Evolutionary conservation across 805 yeast species (phyloP).

Genomic region (Wickerhamomyces kurtzmanii): DNA sequence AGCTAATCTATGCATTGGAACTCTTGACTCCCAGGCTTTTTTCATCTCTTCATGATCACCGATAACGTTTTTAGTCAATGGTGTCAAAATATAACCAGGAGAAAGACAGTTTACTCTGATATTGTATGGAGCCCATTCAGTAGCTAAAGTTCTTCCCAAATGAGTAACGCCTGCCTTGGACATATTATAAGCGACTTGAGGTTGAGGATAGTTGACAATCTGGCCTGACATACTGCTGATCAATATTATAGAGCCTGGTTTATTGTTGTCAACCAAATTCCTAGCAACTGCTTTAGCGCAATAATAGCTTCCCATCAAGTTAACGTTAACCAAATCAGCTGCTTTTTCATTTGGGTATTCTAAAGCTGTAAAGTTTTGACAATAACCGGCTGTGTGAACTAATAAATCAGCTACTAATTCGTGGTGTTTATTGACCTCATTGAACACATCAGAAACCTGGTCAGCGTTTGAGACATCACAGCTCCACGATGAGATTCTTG

Average conservation of each 20-base stretch:
- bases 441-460: slow-evolving; percentile 45
- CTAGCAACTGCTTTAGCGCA: slow-evolving; percentile 67
- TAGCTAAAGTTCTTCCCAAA: slow-evolving; percentile 63
- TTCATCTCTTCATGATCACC: slow-evolving; percentile 51
- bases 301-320: slow-evolving; percentile 66
- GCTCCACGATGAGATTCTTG: slow-evolving; percentile 49
- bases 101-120: slow-evolving; percentile 71
- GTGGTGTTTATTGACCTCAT: slow-evolving; percentile 41
- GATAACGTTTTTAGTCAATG: slow-evolving; percentile 63
- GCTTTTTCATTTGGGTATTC: slow-evolving; percentile 68
- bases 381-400: slow-evolving; percentile 78
- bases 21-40: slow-evolving; percentile 60
- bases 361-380: slow-evolving; percentile 71
- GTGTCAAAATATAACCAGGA: slow-evolving; percentile 77
- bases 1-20: slow-evolving; percentile 78
- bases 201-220: slow-evolving; percentile 72
- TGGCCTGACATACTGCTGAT: slow-evolving; percentile 77
- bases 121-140: slow-evolving; percentile 73
- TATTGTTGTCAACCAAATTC: slow-evolving; percentile 45
- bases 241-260: slow-evolving; percentile 52
- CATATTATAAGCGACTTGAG: slow-evolving; percentile 75
- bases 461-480: slow-evolving; percentile 65
- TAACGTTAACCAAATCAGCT: slow-evolving; percentile 58
- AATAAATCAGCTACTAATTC: slow-evolving; percentile 53
- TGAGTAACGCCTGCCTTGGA: slow-evolving; percentile 83